Conservation (phyloP, 306 rosid species). For the Pyrus betulifolia region DNA sequence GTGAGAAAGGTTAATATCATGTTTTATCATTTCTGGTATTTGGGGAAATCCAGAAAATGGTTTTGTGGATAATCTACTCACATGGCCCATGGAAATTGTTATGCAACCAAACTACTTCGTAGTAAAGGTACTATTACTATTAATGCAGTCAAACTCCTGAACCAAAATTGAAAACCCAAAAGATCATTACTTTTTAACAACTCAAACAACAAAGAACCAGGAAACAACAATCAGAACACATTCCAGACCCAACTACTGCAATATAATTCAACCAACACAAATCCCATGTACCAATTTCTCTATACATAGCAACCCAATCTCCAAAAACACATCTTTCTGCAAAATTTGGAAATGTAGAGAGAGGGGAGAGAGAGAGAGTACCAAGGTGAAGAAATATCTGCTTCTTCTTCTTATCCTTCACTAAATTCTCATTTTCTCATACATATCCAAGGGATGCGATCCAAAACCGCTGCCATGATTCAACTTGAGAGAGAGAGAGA, state of each 20-base stretch:
- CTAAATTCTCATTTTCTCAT: background rate
- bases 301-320: too few species aligned
- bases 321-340: background rate
- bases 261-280: too few species aligned
- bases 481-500: background rate
- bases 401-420: background rate
- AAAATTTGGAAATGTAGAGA: background rate
- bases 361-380: background rate
- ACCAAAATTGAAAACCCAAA: background rate
- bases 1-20: background rate
- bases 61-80: background rate
- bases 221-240: too few species aligned
- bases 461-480: background rate
- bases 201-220: too few species aligned
- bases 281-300: too few species aligned
- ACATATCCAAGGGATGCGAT: background rate
- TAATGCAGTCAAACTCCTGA: background rate
- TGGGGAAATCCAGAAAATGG: background rate
- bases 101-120: background rate
- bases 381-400: slow-evolving; percentile 7
- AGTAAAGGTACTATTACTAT: background rate
- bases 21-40: background rate
- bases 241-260: too few species aligned
- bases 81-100: background rate
- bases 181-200: background rate